Percentiles rank a stretch among this genome's conserved stretches.
Conservation (phyloP, 768 basidiomycete species). For the Rhodosporidiobolus odoratus region DNA sequence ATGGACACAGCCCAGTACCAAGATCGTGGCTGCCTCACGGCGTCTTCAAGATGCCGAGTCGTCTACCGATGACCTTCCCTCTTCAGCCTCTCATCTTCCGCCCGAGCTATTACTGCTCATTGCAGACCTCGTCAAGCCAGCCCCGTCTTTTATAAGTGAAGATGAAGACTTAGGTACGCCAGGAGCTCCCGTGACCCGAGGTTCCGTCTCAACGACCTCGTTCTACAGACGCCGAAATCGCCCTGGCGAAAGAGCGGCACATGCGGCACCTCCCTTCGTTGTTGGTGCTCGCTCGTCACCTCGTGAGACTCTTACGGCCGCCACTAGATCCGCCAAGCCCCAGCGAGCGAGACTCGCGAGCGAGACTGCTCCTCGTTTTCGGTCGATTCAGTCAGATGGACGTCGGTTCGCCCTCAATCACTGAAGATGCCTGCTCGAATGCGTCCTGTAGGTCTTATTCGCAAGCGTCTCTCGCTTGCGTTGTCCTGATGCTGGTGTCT, state of each 20-base stretch:
- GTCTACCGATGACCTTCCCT: neutral
- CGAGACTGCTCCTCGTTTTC: neutral
- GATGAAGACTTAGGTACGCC: conserved; percentile 7
- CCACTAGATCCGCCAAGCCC: neutral
- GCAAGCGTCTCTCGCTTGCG: too few species aligned
- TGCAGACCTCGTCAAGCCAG: neutral
- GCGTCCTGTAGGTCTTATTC: too few species aligned
- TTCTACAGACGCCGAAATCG: neutral
- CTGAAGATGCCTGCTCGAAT: too few species aligned
- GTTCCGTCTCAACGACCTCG: neutral
- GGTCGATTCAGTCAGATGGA: too few species aligned
- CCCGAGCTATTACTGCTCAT: neutral
- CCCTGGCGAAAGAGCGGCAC: neutral
- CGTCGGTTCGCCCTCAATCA: too few species aligned
- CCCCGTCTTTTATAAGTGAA: neutral
- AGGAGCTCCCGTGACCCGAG: too few species aligned
- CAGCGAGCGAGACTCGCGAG: neutral
- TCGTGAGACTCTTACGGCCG: neutral
- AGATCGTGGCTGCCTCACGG: neutral
- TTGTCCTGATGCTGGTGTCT: too few species aligned
- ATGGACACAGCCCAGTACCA: neutral
- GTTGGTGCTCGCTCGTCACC: neutral
- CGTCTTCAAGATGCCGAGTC: neutral
- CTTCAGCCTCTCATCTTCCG: neutral
- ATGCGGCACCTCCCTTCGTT: neutral